Evolutionary conservation across 306 rosid species (phyloP), one percentile per base, ranked within the genome.

Genomic region (Malus orientalis): DNA sequence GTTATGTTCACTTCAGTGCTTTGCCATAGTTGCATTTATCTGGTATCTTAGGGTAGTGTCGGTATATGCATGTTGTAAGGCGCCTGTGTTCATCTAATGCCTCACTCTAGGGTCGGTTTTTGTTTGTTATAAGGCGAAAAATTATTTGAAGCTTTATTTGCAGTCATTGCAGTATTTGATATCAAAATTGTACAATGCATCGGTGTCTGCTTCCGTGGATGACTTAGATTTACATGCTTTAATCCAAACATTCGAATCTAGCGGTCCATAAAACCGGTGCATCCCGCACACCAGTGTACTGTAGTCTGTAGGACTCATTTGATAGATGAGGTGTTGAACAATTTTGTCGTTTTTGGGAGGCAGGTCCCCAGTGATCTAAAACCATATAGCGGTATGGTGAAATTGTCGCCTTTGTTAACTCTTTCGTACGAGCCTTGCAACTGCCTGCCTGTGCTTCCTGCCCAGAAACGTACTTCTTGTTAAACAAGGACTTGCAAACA

Each of bases 371-470:
- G 12, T 64, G 36, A 72, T 72, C 66, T 61, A 59, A 23, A 73
- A 14, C 45, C 6, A 60, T 18, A 19, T 15, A 61, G 69, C 20
- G 13, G 15, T 22, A 60, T 19, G 60, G 14, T 8, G 44, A 60
- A 54, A 54, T 71, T 73, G 40, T 58, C 11, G 20, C 12, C 18
- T 27, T 58, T 58, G 49, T 74, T 74, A 70, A 76, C 69, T 32
- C 36, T 47, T 8, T 78, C 83, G 32, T 63, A 18, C 8, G 53
- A 8, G 69, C 30, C 36, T 61, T 27, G 64, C 74, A 76, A 65
- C 71, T 51, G 55, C 20, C 8, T 54, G 59, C 77, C 81, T 73
- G 73, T 79, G 75, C 79, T 76, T 75, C 76, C 70, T 59, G 60
- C 78, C 61, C 38, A 19, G 65, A 73, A 67, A 51, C 73, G 60